Percentiles rank a stretch among this genome's conserved stretches.
Conservation (phyloP, 805 yeast genomes). For the Candida oleophila region DNA sequence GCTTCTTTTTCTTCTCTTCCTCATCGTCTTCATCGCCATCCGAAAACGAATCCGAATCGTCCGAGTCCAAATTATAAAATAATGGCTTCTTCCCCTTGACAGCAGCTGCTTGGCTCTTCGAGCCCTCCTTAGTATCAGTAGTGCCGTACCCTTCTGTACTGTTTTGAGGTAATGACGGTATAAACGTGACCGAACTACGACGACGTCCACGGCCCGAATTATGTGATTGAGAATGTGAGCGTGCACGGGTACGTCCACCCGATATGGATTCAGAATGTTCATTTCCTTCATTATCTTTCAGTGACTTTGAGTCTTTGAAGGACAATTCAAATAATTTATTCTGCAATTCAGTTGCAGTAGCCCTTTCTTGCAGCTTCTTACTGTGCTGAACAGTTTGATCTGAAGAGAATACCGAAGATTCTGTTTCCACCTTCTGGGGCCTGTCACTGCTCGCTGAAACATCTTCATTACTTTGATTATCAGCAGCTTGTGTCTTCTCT, state of each 20-base stretch:
- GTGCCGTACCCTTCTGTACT: not conserved
- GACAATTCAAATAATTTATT: conserved; percentile 1
- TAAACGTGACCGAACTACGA: conserved; percentile 30
- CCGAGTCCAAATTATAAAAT: conserved; percentile 30
- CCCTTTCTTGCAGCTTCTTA: not conserved
- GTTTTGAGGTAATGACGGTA: conserved; percentile 20
- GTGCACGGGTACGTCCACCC: too few species aligned
- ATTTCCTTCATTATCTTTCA: conserved; percentile 11
- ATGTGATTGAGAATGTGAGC: conserved; percentile 5
- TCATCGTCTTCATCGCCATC: conserved; percentile 2
- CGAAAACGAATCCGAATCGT: conserved; percentile 10
- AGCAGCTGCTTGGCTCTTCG: conserved; percentile 5
- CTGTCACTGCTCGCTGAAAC: not conserved
- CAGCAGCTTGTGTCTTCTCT: conserved; percentile 14
- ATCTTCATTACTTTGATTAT: conserved; percentile 12
- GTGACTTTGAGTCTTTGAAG: not conserved
- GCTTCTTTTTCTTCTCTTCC: conserved; percentile 2
- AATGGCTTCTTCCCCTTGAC: conserved; percentile 15
- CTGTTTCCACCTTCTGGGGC: not conserved
- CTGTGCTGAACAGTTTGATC: not conserved
- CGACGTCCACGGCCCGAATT: conserved; percentile 12
- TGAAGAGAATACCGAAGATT: not conserved
- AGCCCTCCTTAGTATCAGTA: too few species aligned
- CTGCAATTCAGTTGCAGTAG: not conserved
- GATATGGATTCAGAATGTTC: too few species aligned